A percentile compares a stretch with the other conserved stretches of the same genome.
phyloP scores from a whole-genome alignment of 1,284 basidiomycete genomes.

The Cutaneotrichosporon sp. region DNA sequence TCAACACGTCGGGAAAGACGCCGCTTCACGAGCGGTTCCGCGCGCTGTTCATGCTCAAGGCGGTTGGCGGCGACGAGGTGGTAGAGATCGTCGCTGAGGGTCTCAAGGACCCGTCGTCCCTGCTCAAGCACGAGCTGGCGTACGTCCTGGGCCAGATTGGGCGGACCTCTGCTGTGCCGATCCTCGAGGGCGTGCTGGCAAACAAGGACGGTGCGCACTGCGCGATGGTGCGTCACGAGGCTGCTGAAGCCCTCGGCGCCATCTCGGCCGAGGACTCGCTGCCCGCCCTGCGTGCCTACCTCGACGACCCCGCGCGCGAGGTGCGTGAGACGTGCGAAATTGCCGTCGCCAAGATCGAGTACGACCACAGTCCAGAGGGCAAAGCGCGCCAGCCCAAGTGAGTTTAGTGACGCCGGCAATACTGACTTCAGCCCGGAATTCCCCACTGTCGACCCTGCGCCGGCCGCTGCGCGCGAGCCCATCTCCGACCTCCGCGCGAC shows the following conservation, averaged over 20 bases:
- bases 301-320: conserved; percentile 66
- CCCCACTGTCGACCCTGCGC: conserved; percentile 91
- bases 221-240: conserved; percentile 98
- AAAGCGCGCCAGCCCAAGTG: conserved; percentile 40
- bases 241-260: conserved; percentile 96
- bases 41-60: conserved; percentile 88
- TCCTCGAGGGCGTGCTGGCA: conserved; percentile 69
- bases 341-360: conserved; percentile 89
- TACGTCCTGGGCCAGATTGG: conserved; percentile 95
- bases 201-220: conserved; percentile 53
- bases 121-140: conserved; percentile 95
- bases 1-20: conserved; percentile 67
- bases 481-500: conserved; percentile 56
- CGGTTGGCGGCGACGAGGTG: conserved; percentile 65
- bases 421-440: conserved; percentile 57
- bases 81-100: conserved; percentile 81
- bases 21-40: conserved; percentile 86
- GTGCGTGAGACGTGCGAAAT: conserved; percentile 98
- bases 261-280: conserved; percentile 68
- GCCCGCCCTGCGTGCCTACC: conserved; percentile 66
- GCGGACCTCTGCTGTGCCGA: conserved; percentile 65
- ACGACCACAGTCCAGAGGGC: conserved; percentile 63
- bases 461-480: conserved; percentile 49
- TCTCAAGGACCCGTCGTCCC: conserved; percentile 77
- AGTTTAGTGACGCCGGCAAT: conserved; percentile 12